Evolutionary conservation across 2,329 filamentous ascomycete species (phyloP).

Genomic region (Phyllosticta paracitricarpa): DNA sequence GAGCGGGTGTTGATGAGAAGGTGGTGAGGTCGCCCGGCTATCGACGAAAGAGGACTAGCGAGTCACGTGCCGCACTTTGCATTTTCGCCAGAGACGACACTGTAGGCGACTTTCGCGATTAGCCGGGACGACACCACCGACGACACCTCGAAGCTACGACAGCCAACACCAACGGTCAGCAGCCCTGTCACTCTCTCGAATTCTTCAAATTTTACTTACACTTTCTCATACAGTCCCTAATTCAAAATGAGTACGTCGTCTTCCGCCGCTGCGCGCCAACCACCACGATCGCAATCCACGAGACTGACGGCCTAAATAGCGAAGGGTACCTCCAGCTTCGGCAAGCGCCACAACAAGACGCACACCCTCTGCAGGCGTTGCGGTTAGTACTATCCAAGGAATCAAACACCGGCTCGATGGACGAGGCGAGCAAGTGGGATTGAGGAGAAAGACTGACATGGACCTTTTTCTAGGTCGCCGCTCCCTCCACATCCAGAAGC

Average conservation of each 20-base stretch:
- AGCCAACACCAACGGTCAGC: constrained; percentile 8
- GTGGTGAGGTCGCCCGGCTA: no score
- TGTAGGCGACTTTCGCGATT: not conserved
- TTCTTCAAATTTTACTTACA: not conserved
- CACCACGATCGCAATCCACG: constrained; percentile 16
- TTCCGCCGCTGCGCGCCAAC: constrained; percentile 2
- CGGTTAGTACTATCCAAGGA: constrained; percentile 54
- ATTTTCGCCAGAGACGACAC: not conserved
- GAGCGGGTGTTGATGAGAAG: no score
- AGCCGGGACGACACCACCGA: constrained; percentile 11
- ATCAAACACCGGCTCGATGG: constrained; percentile 3
- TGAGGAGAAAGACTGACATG: constrained; percentile 24
- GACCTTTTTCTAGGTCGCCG: constrained; percentile 59
- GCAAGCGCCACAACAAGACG: constrained; percentile 92
- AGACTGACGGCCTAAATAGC: constrained; percentile 45
- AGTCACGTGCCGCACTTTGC: not conserved
- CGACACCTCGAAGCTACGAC: constrained; percentile 12
- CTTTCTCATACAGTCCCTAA: constrained; percentile 32
- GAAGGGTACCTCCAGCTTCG: constrained; percentile 64
- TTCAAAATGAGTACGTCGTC: constrained; percentile 49
- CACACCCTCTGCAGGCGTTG: constrained; percentile 97
- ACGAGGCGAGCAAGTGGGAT: not conserved
- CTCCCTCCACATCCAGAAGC: constrained; percentile 99
- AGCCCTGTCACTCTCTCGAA: not conserved
- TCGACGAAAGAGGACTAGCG: no score